A percentile compares a stretch with the other conserved stretches of the same genome.
These are phyloP conservation scores for Nannizzia gypsea DNA, from an alignment of 2,329 filamentous ascomycete genomes.

Conservation along the genomic window DNA sequence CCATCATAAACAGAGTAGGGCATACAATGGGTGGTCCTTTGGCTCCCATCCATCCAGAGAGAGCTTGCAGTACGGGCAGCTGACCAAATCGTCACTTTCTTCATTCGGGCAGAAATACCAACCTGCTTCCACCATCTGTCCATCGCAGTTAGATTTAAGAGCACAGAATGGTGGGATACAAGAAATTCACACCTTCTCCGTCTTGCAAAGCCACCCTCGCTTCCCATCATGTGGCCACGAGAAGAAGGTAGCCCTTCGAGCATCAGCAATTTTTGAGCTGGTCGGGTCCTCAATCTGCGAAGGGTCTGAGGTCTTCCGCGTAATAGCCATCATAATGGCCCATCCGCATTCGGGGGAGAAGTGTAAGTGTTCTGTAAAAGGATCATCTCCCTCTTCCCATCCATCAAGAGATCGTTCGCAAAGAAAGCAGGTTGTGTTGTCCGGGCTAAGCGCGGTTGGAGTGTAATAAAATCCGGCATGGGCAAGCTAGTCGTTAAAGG, in stretches of 20 bases:
- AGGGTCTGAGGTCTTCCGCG: conserved; percentile 30
- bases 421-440: conserved; percentile 83
- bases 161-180: conserved; percentile 5
- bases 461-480: conserved; percentile 84
- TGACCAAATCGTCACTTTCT: conserved; percentile 78
- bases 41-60: conserved; percentile 92
- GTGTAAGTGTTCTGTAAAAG: conserved; percentile 71
- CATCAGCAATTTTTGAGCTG: conserved; percentile 57
- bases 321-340: conserved; percentile 61
- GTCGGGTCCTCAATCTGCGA: conserved; percentile 59
- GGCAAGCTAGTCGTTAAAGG: conserved; percentile 52
- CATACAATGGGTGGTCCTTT: conserved; percentile 75
- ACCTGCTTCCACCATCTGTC: conserved; percentile 72
- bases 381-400: conserved; percentile 81
- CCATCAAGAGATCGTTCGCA: conserved; percentile 77
- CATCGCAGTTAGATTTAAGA: conserved; percentile 3
- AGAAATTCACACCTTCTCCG: conserved; percentile 54
- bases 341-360: conserved; percentile 76
- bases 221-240: conserved; percentile 71
- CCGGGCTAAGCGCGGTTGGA: conserved; percentile 60
- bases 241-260: conserved; percentile 73
- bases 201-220: conserved; percentile 79
- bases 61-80: conserved; percentile 80
- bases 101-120: conserved; percentile 85
- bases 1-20: conserved; percentile 17